Percentiles rank a stretch among this genome's conserved stretches.
These are phyloP conservation scores for Biscogniauxia marginata DNA, from an alignment of 2,329 filamentous ascomycete genomes.

Conservation along the genomic window DNA sequence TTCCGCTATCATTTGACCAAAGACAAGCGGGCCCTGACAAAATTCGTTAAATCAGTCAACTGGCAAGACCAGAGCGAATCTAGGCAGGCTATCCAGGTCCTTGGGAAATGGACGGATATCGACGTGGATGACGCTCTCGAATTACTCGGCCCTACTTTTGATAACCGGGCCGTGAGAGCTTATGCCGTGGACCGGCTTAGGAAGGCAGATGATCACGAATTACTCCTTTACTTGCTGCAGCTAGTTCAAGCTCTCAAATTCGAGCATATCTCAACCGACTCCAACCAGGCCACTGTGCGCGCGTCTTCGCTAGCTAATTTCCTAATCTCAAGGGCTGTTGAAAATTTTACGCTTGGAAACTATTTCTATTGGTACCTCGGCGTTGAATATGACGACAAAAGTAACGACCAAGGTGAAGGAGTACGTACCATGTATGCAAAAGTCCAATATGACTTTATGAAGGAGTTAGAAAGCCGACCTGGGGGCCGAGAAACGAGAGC, in stretches of 20 bases:
- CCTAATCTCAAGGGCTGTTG: conserved; percentile 80
- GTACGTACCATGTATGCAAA: conserved; percentile 87
- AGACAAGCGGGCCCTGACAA: conserved; percentile 89
- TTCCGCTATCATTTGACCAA: conserved; percentile 92
- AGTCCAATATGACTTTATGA: conserved; percentile 96
- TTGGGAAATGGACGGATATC: conserved; percentile 93
- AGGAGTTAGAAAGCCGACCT: conserved; percentile 70
- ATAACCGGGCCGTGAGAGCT: conserved; percentile 81
- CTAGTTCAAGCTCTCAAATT: conserved; percentile 96
- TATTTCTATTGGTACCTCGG: conserved; percentile 98
- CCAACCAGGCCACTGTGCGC: conserved; percentile 60
- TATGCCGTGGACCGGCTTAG: conserved; percentile 91
- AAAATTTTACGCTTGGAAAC: conserved; percentile 88
- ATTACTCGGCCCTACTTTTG: conserved; percentile 86
- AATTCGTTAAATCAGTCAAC: conserved; percentile 96
- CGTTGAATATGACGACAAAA: conserved; percentile 90
- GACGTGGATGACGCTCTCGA: conserved; percentile 96
- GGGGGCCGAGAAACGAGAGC: conserved; percentile 72
- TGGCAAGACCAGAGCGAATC: conserved; percentile 86
- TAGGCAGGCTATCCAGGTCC: conserved; percentile 83
- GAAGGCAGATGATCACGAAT: conserved; percentile 89
- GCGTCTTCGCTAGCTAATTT: conserved; percentile 84
- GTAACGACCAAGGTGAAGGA: conserved; percentile 69
- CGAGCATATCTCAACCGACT: conserved; percentile 68
- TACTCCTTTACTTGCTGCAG: conserved; percentile 88